Evolutionary conservation across 2,329 filamentous ascomycete genomes (phyloP).

Genomic region (Fusarium torulosum): DNA sequence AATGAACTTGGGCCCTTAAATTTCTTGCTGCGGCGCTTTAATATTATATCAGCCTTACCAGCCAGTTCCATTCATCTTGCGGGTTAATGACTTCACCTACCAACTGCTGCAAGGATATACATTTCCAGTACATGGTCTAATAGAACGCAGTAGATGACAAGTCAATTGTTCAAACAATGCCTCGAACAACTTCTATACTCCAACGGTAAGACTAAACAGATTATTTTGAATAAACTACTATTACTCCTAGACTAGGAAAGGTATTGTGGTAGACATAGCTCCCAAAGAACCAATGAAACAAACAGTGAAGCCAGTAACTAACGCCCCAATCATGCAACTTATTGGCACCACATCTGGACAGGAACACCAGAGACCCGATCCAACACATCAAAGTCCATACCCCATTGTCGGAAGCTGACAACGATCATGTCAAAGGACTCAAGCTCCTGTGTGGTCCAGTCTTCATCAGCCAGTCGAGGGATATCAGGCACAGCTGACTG

Average conservation of each 20-base stretch:
- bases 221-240: not conserved
- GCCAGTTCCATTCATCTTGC: too few relatives aligned
- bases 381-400: slow-evolving; percentile 36
- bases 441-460: slow-evolving; percentile 36
- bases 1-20: too few relatives aligned
- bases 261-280: not conserved
- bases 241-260: not conserved
- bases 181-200: too few relatives aligned
- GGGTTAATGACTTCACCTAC: too few relatives aligned
- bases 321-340: not conserved
- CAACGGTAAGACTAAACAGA: too few relatives aligned
- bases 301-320: too few relatives aligned
- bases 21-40: too few relatives aligned
- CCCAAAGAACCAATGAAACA: not conserved
- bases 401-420: slow-evolving; percentile 30
- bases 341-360: slow-evolving; percentile 39
- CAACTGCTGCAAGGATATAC: too few relatives aligned
- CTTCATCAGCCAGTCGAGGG: slow-evolving; percentile 21
- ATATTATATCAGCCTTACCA: too few relatives aligned
- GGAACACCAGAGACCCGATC: slow-evolving; percentile 11
- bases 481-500: slow-evolving; percentile 35
- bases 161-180: too few relatives aligned
- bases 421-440: slow-evolving; percentile 39
- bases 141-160: too few relatives aligned
- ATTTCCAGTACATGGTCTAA: too few relatives aligned